Percentiles rank a stretch among this genome's conserved stretches.
Evolutionary conservation across 2,329 filamentous ascomycete species (phyloP).

Genomic region (Cyphellophora attinorum): DNA sequence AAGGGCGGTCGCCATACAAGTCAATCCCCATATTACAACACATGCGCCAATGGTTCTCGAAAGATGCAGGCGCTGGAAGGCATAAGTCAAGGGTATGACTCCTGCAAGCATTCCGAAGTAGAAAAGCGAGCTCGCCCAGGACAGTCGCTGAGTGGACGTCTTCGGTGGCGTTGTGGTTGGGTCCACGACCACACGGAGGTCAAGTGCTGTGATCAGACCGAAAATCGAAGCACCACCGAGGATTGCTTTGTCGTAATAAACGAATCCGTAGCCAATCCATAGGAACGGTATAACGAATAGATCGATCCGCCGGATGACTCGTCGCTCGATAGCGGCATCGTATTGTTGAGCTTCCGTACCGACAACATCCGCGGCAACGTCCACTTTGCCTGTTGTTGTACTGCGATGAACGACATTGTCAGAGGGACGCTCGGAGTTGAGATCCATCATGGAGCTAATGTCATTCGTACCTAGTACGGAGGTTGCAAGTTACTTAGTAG

Average conservation of each 20-base stretch:
- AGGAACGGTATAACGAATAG: conserved; percentile 59
- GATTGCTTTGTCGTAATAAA: conserved; percentile 68
- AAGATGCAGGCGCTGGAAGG: conserved; percentile 57
- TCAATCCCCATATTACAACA: conserved; percentile 56
- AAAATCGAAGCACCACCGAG: conserved; percentile 64
- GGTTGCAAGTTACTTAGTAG: too few species aligned
- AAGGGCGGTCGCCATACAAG: conserved; percentile 60
- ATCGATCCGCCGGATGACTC: conserved; percentile 58
- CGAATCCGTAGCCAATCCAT: conserved; percentile 55
- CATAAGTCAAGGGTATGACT: conserved; percentile 63
- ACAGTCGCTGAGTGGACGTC: conserved; percentile 57
- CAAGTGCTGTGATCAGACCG: conserved; percentile 63
- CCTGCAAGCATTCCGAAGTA: conserved; percentile 69
- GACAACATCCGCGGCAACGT: conserved; percentile 50
- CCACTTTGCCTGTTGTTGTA: too few species aligned
- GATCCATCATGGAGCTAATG: too few species aligned
- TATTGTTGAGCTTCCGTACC: conserved; percentile 46
- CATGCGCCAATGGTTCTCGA: conserved; percentile 54
- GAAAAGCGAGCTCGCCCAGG: conserved; percentile 58
- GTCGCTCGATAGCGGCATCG: conserved; percentile 45
- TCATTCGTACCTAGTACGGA: too few species aligned
- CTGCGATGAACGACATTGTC: too few species aligned
- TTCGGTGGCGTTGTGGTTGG: conserved; percentile 41
- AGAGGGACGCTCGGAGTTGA: too few species aligned
- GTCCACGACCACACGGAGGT: conserved; percentile 44